Percentiles rank a stretch among this genome's conserved stretches.
These are phyloP conservation scores for Verbascum thapsus DNA, from an alignment of 257 asterid species.

Conservation along the genomic window DNA sequence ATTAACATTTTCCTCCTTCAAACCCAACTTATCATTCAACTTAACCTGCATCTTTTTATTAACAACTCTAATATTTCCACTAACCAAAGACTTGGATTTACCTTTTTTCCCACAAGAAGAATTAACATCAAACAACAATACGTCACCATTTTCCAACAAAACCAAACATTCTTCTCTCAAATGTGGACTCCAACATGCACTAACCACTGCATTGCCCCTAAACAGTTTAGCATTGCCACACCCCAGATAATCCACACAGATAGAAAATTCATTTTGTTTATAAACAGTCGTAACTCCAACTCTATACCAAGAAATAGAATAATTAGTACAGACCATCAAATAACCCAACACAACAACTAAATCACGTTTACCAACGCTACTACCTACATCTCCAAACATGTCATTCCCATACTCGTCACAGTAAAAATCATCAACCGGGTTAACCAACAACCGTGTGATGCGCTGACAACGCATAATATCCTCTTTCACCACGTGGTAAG, in stretches of 20 bases:
- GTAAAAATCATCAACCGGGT: neutral
- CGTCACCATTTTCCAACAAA: no score
- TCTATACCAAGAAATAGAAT: constrained; percentile 48
- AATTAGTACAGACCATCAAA: constrained; percentile 45
- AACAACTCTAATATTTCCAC: no score
- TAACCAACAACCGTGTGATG: constrained; percentile 31
- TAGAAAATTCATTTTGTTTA: constrained; percentile 12
- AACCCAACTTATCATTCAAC: no score
- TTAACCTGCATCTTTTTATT: no score
- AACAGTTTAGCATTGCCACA: constrained; percentile 29
- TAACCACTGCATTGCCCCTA: constrained; percentile 37
- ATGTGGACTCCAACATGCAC: no score
- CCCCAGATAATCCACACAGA: constrained; percentile 39
- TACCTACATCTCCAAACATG: no score
- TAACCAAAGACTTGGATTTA: no score
- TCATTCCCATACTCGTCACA: no score
- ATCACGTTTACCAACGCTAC: neutral
- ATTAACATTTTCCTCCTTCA: constrained; percentile 32
- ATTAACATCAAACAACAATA: no score
- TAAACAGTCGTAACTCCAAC: constrained; percentile 15
- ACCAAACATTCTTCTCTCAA: no score
- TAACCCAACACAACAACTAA: constrained; percentile 37
- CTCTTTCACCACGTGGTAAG: constrained; percentile 20
- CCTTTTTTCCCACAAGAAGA: no score
- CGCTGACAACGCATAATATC: constrained; percentile 33